Evolutionary conservation across 257 asterid species (phyloP), one percentile per base, ranked within the genome.

Genomic region (Plectranthus barbatus): DNA sequence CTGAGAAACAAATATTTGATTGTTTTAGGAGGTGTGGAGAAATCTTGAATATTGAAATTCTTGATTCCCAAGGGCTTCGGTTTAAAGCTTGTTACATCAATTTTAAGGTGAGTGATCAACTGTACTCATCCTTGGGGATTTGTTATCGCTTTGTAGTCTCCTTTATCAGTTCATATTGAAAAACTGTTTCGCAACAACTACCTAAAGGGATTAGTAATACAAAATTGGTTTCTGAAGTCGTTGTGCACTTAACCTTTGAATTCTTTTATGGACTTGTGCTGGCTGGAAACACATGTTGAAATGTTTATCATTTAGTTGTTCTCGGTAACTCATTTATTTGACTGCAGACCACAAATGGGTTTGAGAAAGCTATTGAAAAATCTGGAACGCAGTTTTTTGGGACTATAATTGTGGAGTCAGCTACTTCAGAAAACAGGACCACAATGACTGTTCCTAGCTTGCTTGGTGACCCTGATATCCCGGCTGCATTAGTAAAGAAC

Each of bases 401-500:
- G 19, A 0, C 3, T 48, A n/a, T 69, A 56, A 66, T 42, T 60
- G 81, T 80, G 74, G 80, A 78, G 64, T 69, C 83, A 34, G 75
- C 74, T 69, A 46, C 42, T 73, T 47, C 74, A 15, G 60, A 69
- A 36, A 69, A 75, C 39, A 42, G 24, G 51, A 40, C 63, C 9
- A 15, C 56, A 29, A 66, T 37, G 71, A 66, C 74, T 12, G 37
- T 80, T 61, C 94, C 84, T 49, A 55, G 67, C 71, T 76, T 76
- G 72, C 73, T 78, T 23, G 81, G 78, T 13, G 72, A 73, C 73
- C 86, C 64, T 26, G 49, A 69, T 24, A 56, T 77, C 62, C 94
- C 94, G 1, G 47, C 77, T 70, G 75, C 72, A 34, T 62, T 83
- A 56, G 76, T 83, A 57, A 83, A 83, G 81, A 77, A 85, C 66